phyloP scores from a whole-genome alignment of 352 stramenopile species.

The Globisporangium paroecandrum region DNA sequence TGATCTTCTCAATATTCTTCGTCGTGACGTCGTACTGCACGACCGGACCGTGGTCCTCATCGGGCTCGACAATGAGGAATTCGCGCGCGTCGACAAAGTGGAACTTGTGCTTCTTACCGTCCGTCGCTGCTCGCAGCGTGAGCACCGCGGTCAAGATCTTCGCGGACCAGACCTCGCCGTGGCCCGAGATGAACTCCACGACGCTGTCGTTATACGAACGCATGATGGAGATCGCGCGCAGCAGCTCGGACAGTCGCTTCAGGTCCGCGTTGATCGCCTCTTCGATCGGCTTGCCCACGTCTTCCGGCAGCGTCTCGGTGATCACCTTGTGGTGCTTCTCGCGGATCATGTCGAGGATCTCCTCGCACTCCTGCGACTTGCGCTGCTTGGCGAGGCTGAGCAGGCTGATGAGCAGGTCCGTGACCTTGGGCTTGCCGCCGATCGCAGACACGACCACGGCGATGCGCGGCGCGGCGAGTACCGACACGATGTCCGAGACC shows the following conservation, averaged over 20 bases:
- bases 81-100: slow-evolving; percentile 92
- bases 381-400: slow-evolving; percentile 86
- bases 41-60: slow-evolving; percentile 73
- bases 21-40: slow-evolving; percentile 76
- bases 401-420: slow-evolving; percentile 92
- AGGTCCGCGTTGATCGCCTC: slow-evolving; percentile 61
- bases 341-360: slow-evolving; percentile 66
- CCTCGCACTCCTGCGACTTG: slow-evolving; percentile 63
- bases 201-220: slow-evolving; percentile 83
- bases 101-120: slow-evolving; percentile 68
- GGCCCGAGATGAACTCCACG: slow-evolving; percentile 93
- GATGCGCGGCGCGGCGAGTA: slow-evolving; percentile 42
- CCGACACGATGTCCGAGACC: slow-evolving; percentile 67
- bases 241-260: slow-evolving; percentile 67
- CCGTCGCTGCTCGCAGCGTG: slow-evolving; percentile 32
- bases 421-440: slow-evolving; percentile 95
- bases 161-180: slow-evolving; percentile 95
- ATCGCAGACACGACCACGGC: slow-evolving; percentile 94
- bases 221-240: slow-evolving; percentile 88
- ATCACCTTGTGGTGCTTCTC: slow-evolving; percentile 82
- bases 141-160: slow-evolving; percentile 88
- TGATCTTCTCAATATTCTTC: slow-evolving; percentile 57
- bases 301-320: slow-evolving; percentile 42
- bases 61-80: slow-evolving; percentile 77
- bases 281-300: slow-evolving; percentile 54